Conservation (phyloP, 257 asterid species). For the Solanum microdontum region DNA sequence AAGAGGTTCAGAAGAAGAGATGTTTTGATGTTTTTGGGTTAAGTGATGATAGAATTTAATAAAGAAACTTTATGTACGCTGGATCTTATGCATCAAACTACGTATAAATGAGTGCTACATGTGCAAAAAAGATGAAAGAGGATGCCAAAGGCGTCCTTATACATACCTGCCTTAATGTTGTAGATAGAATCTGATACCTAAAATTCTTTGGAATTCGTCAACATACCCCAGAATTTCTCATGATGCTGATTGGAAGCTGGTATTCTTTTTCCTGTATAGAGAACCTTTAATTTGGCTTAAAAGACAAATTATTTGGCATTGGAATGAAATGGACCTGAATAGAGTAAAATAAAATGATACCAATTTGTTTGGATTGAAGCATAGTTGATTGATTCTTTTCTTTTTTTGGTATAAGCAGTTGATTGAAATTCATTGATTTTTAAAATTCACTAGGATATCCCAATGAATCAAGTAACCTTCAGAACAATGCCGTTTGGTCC, state of each 20-base stretch:
- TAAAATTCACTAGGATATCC: not conserved
- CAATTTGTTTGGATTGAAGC: not conserved
- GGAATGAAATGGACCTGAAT: not conserved
- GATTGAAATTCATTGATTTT: not conserved
- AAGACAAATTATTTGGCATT: not conserved
- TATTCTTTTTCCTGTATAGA: not conserved
- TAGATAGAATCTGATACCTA: not conserved
- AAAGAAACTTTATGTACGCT: not conserved
- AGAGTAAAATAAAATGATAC: not conserved
- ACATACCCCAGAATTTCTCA: not conserved
- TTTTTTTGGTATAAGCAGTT: not conserved
- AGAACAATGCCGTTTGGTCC: not conserved
- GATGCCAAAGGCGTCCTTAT: not conserved
- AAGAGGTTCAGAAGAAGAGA: not conserved
- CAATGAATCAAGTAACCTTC: not conserved
- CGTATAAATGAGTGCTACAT: not conserved
- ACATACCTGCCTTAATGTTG: not conserved
- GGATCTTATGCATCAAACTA: not conserved
- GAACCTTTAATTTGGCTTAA: not conserved
- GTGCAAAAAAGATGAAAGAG: not conserved
- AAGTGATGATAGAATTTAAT: not conserved
- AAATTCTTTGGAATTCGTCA: not conserved
- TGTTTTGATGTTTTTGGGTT: not conserved
- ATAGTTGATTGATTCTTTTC: not conserved
- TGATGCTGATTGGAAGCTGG: not conserved